Conservation (phyloP, 2,329 filamentous ascomycete genomes). For the Fusarium metavorans region DNA sequence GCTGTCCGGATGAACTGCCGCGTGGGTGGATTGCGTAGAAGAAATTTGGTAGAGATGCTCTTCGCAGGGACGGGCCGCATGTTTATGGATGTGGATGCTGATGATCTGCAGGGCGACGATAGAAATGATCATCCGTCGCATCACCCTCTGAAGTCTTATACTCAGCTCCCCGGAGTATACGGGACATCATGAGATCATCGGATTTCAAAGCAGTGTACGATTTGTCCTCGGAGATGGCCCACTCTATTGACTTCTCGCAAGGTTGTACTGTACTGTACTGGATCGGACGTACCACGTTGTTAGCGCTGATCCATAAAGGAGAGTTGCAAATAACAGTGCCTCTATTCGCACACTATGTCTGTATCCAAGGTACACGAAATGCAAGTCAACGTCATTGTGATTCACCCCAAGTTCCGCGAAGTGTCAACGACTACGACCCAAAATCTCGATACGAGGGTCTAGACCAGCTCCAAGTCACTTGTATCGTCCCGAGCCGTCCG, state of each 20-base stretch:
- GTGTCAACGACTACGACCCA: not conserved
- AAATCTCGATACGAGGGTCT: constrained; percentile 1
- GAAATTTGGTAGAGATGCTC: not conserved
- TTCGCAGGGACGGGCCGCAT: not conserved
- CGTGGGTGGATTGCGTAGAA: not conserved
- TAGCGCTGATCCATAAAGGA: not conserved
- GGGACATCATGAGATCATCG: constrained; percentile 11
- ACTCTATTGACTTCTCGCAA: constrained; percentile 1
- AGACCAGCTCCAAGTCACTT: not conserved
- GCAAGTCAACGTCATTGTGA: not conserved
- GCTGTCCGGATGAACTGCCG: no score
- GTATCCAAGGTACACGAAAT: not conserved
- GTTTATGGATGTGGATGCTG: not conserved
- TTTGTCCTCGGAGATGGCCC: not conserved
- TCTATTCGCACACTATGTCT: not conserved
- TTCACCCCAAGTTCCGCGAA: not conserved
- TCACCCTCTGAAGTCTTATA: not conserved
- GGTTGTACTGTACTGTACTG: not conserved
- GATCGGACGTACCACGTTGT: not conserved
- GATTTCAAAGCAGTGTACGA: constrained; percentile 21
- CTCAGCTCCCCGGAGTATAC: not conserved
- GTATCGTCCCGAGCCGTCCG: not conserved
- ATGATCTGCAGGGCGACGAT: not conserved
- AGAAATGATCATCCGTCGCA: not conserved
- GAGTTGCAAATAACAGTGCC: constrained; percentile 9